Conservation (phyloP, 2,329 filamentous ascomycete genomes). For the Penicillium sp. region DNA sequence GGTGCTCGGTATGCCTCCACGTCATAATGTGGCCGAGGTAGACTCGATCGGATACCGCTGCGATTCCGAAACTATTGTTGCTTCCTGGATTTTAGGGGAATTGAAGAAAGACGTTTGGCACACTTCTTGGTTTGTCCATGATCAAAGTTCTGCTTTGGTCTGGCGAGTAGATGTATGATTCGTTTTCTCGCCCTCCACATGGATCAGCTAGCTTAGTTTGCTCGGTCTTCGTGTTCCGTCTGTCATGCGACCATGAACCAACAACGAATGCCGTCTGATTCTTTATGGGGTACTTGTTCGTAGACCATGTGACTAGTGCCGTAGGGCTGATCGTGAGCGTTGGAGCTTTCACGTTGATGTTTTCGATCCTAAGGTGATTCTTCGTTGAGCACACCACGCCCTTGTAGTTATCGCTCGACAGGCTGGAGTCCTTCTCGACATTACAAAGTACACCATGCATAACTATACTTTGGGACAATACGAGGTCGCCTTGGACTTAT, state of each 20-base stretch:
- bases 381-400: not conserved
- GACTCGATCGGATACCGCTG: slow-evolving; percentile 36
- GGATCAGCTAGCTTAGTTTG: slow-evolving; percentile 35
- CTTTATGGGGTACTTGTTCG: slow-evolving; percentile 5
- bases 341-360: not conserved
- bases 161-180: slow-evolving; percentile 30
- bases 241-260: slow-evolving; percentile 37
- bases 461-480: not conserved
- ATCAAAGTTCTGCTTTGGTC: slow-evolving; percentile 6
- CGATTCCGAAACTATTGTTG: slow-evolving; percentile 36
- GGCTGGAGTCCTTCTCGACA: not conserved
- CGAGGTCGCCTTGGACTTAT: too few species aligned
- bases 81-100: slow-evolving; percentile 30
- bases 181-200: slow-evolving; percentile 21
- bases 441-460: not conserved
- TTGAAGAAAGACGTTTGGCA: slow-evolving; percentile 32
- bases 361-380: not conserved
- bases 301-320: not conserved
- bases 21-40: slow-evolving; percentile 29
- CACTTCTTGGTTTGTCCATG: slow-evolving; percentile 15
- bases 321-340: not conserved
- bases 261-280: slow-evolving; percentile 31
- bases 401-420: not conserved
- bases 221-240: slow-evolving; percentile 33
- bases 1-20: slow-evolving; percentile 37